Evolutionary conservation across 139 green algal genomes (phyloP).

Genomic region (Chlorella sp.): DNA sequence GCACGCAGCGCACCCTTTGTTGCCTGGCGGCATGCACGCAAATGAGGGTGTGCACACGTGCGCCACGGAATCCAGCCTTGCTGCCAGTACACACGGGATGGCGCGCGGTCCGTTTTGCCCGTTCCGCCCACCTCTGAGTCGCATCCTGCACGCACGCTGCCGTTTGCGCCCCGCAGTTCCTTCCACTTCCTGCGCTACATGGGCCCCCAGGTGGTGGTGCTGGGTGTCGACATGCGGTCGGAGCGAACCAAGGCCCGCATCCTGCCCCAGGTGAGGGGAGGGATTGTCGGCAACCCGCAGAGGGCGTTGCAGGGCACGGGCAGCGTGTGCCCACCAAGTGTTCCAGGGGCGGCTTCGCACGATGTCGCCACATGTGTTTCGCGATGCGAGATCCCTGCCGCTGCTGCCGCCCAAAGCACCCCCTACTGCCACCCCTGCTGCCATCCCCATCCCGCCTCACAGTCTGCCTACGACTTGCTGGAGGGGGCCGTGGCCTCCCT

Average conservation of each 20-base stretch:
- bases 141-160: too few relatives aligned
- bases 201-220: constrained; percentile 44
- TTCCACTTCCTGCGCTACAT: constrained; percentile 46
- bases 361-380: not conserved
- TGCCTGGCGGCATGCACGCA: not conserved
- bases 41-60: not conserved
- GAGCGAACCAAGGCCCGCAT: constrained; percentile 48
- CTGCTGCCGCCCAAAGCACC: not conserved
- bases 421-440: not conserved
- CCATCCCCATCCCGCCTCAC: not conserved
- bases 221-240: constrained; percentile 52
- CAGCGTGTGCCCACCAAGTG: too few relatives aligned
- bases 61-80: not conserved
- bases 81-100: too few relatives aligned
- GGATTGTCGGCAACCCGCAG: too few relatives aligned
- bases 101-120: not conserved
- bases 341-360: not conserved
- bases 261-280: constrained; percentile 35
- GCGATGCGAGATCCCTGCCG: not conserved
- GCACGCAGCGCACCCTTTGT: not conserved
- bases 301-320: too few relatives aligned
- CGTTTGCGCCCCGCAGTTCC: constrained; percentile 3
- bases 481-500: constrained; percentile 2
- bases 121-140: not conserved
- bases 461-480: constrained; percentile 11